A percentile compares a stretch with the other conserved stretches of the same genome.
Conservation (phyloP, 768 basidiomycete species). For the Tricholoma sp. region DNA sequence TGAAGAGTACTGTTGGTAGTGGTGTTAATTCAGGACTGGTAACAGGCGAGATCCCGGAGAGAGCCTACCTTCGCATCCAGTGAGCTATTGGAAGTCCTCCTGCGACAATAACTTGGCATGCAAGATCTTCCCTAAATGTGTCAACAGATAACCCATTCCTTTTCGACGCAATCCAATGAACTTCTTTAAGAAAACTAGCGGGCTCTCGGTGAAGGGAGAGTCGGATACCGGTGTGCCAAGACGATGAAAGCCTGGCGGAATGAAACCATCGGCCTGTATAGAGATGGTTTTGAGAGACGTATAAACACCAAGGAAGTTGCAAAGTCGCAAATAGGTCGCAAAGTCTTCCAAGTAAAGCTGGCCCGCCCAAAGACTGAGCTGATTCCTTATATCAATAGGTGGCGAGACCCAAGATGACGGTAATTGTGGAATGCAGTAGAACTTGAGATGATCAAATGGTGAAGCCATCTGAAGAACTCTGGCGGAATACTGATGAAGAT, state of each 20-base stretch:
- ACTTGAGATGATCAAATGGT: constrained; percentile 32
- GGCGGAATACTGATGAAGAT: constrained; percentile 40
- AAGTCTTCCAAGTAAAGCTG: constrained; percentile 36
- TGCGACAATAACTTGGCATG: constrained; percentile 19
- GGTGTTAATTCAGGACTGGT: too few species aligned
- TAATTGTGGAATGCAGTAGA: constrained; percentile 24
- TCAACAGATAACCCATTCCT: constrained; percentile 29
- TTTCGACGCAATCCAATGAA: constrained; percentile 33
- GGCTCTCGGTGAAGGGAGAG: constrained; percentile 30
- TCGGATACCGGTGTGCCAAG: constrained; percentile 8
- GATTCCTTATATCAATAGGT: constrained; percentile 15
- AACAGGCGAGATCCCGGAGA: too few species aligned
- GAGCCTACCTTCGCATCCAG: too few species aligned
- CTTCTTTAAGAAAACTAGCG: constrained; percentile 27
- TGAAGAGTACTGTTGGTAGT: too few species aligned
- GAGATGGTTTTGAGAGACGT: constrained; percentile 9
- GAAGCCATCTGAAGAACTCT: constrained; percentile 27
- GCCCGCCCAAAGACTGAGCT: constrained; percentile 41
- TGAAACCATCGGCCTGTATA: constrained; percentile 24
- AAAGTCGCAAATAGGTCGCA: constrained; percentile 27
- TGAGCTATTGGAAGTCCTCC: constrained; percentile 23
- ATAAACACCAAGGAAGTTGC: constrained; percentile 25
- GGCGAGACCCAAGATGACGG: constrained; percentile 14
- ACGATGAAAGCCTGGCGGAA: constrained; percentile 18
- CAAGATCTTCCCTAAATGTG: constrained; percentile 38